These are phyloP conservation scores for Monilinia fructicola DNA, from an alignment of 2,329 filamentous ascomycete species.

Conservation along the genomic window DNA sequence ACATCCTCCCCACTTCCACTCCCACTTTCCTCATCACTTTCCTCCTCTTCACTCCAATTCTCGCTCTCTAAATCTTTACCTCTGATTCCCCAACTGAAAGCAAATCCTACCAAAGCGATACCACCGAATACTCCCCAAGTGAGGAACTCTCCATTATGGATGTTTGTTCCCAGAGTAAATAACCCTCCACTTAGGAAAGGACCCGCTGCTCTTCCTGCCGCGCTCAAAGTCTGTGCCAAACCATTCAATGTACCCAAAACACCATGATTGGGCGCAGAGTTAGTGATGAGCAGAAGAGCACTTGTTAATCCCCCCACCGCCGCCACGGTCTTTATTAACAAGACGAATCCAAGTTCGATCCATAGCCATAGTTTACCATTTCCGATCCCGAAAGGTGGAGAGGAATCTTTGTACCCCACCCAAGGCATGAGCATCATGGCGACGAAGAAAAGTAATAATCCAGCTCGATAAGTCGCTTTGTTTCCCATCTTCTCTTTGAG, in stretches of 20 bases:
- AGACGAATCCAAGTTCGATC: slow-evolving; percentile 72
- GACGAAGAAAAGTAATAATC: slow-evolving; percentile 75
- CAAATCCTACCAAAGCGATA: slow-evolving; percentile 75
- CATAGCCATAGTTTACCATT: slow-evolving; percentile 71
- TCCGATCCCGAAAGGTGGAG: slow-evolving; percentile 56
- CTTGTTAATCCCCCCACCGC: slow-evolving; percentile 89
- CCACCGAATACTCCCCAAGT: slow-evolving; percentile 87
- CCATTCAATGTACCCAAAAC: slow-evolving; percentile 90
- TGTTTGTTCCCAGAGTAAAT: slow-evolving; percentile 73
- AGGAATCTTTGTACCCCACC: slow-evolving; percentile 71
- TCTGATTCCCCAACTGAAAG: slow-evolving; percentile 75
- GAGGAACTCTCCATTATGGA: slow-evolving; percentile 78
- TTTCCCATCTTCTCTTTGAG: slow-evolving; percentile 81
- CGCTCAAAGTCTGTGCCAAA: slow-evolving; percentile 88
- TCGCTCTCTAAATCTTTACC: slow-evolving; percentile 61
- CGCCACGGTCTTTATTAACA: slow-evolving; percentile 87
- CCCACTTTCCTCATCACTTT: slow-evolving; percentile 33
- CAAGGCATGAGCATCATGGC: slow-evolving; percentile 88
- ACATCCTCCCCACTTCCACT: slow-evolving; percentile 3
- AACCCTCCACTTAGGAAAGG: slow-evolving; percentile 85
- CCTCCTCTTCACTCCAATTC: slow-evolving; percentile 30
- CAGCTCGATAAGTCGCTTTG: slow-evolving; percentile 75
- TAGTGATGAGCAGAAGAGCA: slow-evolving; percentile 92
- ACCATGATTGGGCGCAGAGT: slow-evolving; percentile 81
- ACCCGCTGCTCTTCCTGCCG: slow-evolving; percentile 82